Conservation (phyloP, 2,329 filamentous ascomycete genomes). For the Pseudodiploospora longispora region DNA sequence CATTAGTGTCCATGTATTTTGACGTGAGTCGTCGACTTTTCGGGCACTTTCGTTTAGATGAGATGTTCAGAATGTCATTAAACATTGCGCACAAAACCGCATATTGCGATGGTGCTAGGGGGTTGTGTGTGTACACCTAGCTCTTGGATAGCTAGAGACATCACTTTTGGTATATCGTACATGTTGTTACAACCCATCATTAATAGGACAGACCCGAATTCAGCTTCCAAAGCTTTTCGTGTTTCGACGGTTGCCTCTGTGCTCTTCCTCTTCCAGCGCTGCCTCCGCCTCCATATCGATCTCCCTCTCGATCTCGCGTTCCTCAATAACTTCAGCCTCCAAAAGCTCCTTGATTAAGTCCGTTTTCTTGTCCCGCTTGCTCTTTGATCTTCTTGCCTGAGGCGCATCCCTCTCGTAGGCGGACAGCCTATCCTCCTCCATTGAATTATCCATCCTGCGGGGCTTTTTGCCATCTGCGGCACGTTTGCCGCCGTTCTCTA, state of each 20-base stretch:
- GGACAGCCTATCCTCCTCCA: slow-evolving; percentile 28
- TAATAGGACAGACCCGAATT: no score
- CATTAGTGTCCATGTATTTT: no score
- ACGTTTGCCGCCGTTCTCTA: slow-evolving; percentile 39
- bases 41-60: no score
- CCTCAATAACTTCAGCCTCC: slow-evolving; percentile 25
- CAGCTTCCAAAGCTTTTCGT: no score
- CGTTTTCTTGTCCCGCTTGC: slow-evolving; percentile 27
- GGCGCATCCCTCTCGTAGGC: slow-evolving; percentile 28
- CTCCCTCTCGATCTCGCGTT: slow-evolving; percentile 21
- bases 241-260: background rate
- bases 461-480: slow-evolving; percentile 32
- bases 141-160: no score
- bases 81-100: no score
- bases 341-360: slow-evolving; percentile 34
- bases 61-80: no score
- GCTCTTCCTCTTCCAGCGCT: slow-evolving; percentile 13
- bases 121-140: no score
- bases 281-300: slow-evolving; percentile 23
- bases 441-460: slow-evolving; percentile 27
- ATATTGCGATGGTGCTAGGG: no score
- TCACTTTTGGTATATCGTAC: no score
- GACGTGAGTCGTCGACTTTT: no score
- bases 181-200: no score
- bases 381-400: slow-evolving; percentile 33